Conservation (phyloP, 129 eudicot genomes). For the Chrysanthemum makinoi region DNA sequence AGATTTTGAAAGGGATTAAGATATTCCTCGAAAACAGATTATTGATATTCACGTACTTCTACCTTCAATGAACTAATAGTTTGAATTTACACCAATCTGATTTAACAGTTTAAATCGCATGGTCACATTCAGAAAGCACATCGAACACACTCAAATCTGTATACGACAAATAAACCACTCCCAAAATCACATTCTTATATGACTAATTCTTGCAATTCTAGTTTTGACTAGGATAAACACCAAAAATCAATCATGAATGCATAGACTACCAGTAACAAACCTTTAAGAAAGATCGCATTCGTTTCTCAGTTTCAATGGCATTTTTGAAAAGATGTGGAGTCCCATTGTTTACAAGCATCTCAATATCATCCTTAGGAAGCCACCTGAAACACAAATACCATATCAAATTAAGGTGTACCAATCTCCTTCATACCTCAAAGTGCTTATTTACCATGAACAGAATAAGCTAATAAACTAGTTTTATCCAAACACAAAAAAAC, state of each 20-base stretch:
- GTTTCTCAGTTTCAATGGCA: constrained; percentile 55
- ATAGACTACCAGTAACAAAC: constrained; percentile 18
- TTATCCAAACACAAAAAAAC: neutral
- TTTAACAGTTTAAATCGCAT: neutral
- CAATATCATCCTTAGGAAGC: constrained; percentile 66
- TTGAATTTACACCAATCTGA: neutral
- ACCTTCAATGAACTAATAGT: neutral
- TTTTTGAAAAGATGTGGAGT: constrained; percentile 73
- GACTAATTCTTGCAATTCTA: no score
- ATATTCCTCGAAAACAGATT: neutral
- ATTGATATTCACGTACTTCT: neutral
- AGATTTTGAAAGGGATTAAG: neutral
- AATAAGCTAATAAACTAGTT: neutral
- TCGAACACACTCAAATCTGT: neutral
- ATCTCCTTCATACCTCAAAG: neutral
- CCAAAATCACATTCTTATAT: no score
- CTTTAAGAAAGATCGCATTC: constrained; percentile 63
- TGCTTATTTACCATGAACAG: neutral
- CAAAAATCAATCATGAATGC: neutral
- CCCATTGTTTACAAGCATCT: constrained; percentile 60
- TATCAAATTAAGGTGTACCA: neutral
- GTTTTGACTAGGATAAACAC: no score
- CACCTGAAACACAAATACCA: constrained; percentile 38
- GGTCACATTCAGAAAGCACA: neutral
- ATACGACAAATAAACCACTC: neutral